Conservation (phyloP, 192 early-diverging fungal genomes). For the Chytriomyces hyalinus region DNA sequence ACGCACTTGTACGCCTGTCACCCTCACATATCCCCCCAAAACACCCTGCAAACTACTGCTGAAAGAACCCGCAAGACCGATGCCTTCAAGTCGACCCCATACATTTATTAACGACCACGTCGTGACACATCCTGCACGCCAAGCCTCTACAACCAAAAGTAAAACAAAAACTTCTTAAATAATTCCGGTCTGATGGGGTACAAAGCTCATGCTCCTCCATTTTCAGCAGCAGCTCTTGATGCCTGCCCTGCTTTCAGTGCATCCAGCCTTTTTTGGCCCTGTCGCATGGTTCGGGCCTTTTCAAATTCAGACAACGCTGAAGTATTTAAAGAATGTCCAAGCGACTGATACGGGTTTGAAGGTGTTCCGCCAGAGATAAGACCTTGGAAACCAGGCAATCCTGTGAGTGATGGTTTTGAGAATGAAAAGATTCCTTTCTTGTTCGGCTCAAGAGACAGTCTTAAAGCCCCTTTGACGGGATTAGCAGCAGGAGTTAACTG, state of each 20-base stretch:
- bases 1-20: too few relatives aligned
- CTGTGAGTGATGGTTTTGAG: constrained; percentile 7
- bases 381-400: background rate
- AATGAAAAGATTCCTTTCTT: constrained; percentile 23
- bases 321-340: background rate
- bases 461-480: background rate
- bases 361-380: background rate
- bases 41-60: too few relatives aligned
- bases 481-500: background rate
- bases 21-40: too few relatives aligned
- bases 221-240: too few relatives aligned
- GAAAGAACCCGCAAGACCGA: too few relatives aligned
- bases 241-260: background rate
- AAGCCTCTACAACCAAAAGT: too few relatives aligned
- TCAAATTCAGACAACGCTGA: constrained; percentile 17
- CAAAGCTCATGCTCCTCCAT: too few relatives aligned
- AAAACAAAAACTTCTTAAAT: too few relatives aligned
- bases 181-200: too few relatives aligned
- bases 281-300: constrained; percentile 8
- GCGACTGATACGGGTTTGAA: constrained; percentile 19
- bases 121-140: too few relatives aligned
- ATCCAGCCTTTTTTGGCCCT: constrained; percentile 12
- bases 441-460: background rate
- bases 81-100: too few relatives aligned
- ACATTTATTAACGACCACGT: too few relatives aligned